Base-by-base conservation (phyloP, 768 basidiomycete species). In the Rubroboletus pulcherrimus region DNA sequence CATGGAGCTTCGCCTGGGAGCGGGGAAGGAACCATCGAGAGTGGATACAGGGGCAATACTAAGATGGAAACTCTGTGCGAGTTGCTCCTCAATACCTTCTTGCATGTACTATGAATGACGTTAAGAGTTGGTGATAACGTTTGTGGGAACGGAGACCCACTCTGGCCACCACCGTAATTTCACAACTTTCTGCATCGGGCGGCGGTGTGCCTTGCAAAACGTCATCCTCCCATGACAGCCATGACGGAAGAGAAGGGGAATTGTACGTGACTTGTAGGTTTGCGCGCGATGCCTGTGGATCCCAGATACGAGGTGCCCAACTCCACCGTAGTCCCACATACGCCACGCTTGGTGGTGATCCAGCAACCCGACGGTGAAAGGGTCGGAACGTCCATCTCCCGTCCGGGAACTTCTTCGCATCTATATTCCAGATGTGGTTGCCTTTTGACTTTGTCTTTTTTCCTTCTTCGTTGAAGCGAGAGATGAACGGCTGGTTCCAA, bases 371-470 rank as follows among this genome's bases (percentile, higher is more conserved):
- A 53, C 94, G 86, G 64, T 87, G 77, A 75, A 96, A 97, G 12
- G 91, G 86, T 49, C 92, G 81, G 75, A 96, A 97, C 50, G 83
- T 79, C 93, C 93, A 98, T 59, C 81, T 75, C 40, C 87, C 83
- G 46, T 89, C 89, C 24, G 75, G 76, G 24, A 75, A 67, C 71
- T 91, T 95, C 75, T 84, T 91, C n/a, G 93, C 96, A 65, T 98
- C 93, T 49, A 98, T 89, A 66, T 93, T 95, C 96, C 96, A 99
- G 62, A 98, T 97, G 66, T 98, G 96, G 74, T 99, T 99, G 45
- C 96, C 96, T 77, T 97, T 97, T 51, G 93, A 95, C 74, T 99
- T 99, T 24, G 95, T 91, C 75, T 99, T 99, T 74, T 98, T 98
- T 35, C 96, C 96, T 69, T 98, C 96, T 66, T 98, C 93, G 69